A percentile compares a stretch with the other conserved stretches of the same genome.
Conservation (phyloP, 495 filamentous ascomycete species). For the Sabuloglossum arenarium region DNA sequence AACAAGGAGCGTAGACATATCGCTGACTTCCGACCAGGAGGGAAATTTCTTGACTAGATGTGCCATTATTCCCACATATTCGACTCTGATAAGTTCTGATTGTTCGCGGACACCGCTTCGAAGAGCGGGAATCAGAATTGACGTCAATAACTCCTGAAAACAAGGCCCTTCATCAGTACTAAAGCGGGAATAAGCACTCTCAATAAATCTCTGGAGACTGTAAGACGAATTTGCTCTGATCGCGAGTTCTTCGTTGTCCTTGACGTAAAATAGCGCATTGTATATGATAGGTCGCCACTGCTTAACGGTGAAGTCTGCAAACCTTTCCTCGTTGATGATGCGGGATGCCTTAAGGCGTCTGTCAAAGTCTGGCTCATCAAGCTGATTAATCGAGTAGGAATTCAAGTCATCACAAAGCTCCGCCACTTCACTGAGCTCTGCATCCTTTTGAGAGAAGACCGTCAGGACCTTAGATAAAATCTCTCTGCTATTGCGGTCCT, state of each 20-base stretch:
- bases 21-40: conserved; percentile 43
- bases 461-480: conserved; percentile 48
- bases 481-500: conserved; percentile 50
- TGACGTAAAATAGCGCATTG: conserved; percentile 79
- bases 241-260: conserved; percentile 69
- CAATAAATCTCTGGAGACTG: conserved; percentile 60
- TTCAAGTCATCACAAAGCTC: conserved; percentile 62
- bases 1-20: conserved; percentile 53
- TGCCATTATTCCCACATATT: conserved; percentile 58
- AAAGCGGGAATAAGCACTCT: conserved; percentile 24
- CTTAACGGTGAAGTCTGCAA: conserved; percentile 34
- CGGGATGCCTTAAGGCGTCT: conserved; percentile 59
- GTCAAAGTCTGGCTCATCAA: conserved; percentile 77
- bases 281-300: conserved; percentile 83
- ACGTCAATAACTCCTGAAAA: conserved; percentile 32
- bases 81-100: conserved; percentile 66
- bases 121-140: conserved; percentile 51
- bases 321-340: conserved; percentile 36
- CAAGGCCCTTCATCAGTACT: conserved; percentile 16
- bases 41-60: conserved; percentile 54
- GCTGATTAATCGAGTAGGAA: conserved; percentile 38
- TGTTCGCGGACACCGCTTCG: conserved; percentile 48
- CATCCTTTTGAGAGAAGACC: conserved; percentile 42
- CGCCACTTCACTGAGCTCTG: conserved; percentile 39
- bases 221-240: conserved; percentile 72